Evolutionary conservation across 108 stramenopile species (phyloP), one percentile per base, ranked within the genome.

Genomic region (Nannochloropsis gaditana): DNA sequence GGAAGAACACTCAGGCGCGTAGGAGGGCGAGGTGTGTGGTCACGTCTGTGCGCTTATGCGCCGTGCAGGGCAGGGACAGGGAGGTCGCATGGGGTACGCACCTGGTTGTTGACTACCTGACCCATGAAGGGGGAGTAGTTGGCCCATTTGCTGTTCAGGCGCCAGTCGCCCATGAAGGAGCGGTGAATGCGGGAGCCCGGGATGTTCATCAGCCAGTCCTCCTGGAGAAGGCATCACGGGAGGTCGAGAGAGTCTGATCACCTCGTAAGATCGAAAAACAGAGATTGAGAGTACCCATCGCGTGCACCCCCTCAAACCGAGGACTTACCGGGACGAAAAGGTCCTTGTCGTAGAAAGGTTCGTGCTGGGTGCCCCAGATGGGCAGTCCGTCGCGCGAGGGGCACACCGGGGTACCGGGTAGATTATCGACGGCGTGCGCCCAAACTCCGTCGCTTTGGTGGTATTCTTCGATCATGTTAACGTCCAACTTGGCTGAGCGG

Each of bases 261-360:
- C 31, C 31, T 31, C 31, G 31, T 31, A 31, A 31, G 31, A 31
- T 31, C 31, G 31, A 31, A 31, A 31, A 31, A 31, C 31, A 31
- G 31, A 31, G 31, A 0, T 1, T 31, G 31, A 31, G 31, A 6
- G 4, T 6, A 73, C 59, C 59, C 31, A 31, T 31, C 31, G 31
- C 31, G 31, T 31, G 31, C 31, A 31, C 47, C 59, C 59, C n/a
- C 59, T 73, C 59, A 4, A 3, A 73, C n/a, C 59, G 19, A 73
- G n/a, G n/a, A 6, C 8, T 5, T 3, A 73, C 59, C 59, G 59
- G 59, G 19, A 73, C 59, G n/a, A 73, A 73, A 15, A 73, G n/a
- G 59, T 73, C 59, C 59, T 73, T 73, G 59, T 73, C 59, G n/a
- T 73, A 73, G n/a, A 73, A 73, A n/a, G 59, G 59, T n/a, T 73